phyloP scores from a whole-genome alignment of 2,329 filamentous ascomycete genomes.

The Colletotrichum sp. region DNA sequence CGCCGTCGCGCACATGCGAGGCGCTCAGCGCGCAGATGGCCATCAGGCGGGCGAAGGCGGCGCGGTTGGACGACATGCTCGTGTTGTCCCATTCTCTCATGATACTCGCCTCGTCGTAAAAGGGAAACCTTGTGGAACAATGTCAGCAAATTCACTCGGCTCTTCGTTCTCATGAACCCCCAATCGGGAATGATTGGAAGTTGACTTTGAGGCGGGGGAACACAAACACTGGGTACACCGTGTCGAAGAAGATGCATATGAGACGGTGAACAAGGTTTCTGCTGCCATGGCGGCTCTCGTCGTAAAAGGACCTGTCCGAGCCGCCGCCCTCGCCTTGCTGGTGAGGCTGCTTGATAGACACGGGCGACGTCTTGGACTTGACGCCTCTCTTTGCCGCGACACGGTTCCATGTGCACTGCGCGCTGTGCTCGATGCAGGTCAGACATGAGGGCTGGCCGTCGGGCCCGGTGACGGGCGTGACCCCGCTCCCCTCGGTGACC shows the following conservation, averaged over 20 bases:
- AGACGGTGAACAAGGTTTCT: conserved; percentile 5
- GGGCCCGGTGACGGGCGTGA: not conserved
- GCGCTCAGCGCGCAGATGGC: conserved; percentile 54
- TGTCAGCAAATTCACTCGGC: not conserved
- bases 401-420: conserved; percentile 20
- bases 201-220: not conserved
- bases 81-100: conserved; percentile 46
- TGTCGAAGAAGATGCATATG: conserved; percentile 22
- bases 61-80: conserved; percentile 26
- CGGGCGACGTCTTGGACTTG: conserved; percentile 18
- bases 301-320: conserved; percentile 17
- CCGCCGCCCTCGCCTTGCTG: not conserved
- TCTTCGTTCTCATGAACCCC: not conserved
- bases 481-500: not conserved
- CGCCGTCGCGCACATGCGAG: conserved; percentile 53
- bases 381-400: conserved; percentile 22
- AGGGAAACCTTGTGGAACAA: conserved; percentile 37
- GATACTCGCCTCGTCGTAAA: conserved; percentile 52
- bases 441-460: conserved; percentile 11
- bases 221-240: conserved; percentile 21
- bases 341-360: not conserved
- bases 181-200: not conserved
- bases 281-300: conserved; percentile 18
- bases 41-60: conserved; percentile 56
- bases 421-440: conserved; percentile 22